phyloP scores from a whole-genome alignment of 768 basidiomycete genomes.

The Calocybe indica region DNA sequence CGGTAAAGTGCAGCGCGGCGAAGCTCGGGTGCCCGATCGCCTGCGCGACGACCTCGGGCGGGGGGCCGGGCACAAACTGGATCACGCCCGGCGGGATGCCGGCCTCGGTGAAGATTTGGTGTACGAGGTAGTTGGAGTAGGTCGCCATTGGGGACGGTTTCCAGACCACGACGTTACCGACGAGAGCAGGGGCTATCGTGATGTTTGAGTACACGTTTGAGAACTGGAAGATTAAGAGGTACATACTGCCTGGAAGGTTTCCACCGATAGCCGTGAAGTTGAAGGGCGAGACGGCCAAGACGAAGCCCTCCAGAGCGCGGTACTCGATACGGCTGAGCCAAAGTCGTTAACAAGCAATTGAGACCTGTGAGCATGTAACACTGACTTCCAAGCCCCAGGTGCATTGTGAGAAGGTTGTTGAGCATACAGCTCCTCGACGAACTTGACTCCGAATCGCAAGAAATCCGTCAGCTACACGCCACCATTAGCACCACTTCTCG shows the following conservation, averaged over 20 bases:
- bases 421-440: constrained; percentile 89
- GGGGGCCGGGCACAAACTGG: constrained; percentile 92
- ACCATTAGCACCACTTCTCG: not conserved
- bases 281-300: constrained; percentile 96
- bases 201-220: constrained; percentile 1
- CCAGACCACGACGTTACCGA: constrained; percentile 95
- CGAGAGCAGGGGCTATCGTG: constrained; percentile 72
- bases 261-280: constrained; percentile 99
- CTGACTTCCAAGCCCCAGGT: constrained; percentile 91
- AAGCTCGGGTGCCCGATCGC: constrained; percentile 76
- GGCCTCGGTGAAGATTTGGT: constrained; percentile 90
- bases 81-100: constrained; percentile 93
- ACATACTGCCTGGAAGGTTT: constrained; percentile 66
- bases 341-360: constrained; percentile 1
- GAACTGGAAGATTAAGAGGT: not conserved
- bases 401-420: constrained; percentile 88
- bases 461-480: constrained; percentile 75
- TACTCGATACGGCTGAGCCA: constrained; percentile 82
- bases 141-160: constrained; percentile 95
- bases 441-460: constrained; percentile 95
- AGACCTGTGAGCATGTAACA: constrained; percentile 7
- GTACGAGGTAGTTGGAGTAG: constrained; percentile 89
- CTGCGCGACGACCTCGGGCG: constrained; percentile 79
- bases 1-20: constrained; percentile 93
- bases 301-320: constrained; percentile 96